Conservation (phyloP, 2,329 filamentous ascomycete genomes). For the Stachybotrys echinatus region DNA sequence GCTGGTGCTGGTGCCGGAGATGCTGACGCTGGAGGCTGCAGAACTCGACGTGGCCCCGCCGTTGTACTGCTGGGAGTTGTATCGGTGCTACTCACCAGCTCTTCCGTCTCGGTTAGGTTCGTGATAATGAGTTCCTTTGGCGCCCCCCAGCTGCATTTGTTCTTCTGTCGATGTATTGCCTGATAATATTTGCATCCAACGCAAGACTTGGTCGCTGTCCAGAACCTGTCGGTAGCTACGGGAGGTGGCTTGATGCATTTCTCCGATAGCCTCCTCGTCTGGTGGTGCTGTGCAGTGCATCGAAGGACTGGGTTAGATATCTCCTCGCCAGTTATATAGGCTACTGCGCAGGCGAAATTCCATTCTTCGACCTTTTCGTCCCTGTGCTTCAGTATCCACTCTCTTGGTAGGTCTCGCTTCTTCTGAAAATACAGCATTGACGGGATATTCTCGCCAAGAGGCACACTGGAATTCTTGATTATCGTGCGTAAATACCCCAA, state of each 20-base stretch:
- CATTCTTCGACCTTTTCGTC: slow-evolving; percentile 10
- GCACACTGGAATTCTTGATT: neutral
- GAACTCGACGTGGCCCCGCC: too few relatives aligned
- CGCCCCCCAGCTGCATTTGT: slow-evolving; percentile 18
- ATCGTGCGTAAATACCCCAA: neutral
- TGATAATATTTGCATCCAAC: slow-evolving; percentile 24
- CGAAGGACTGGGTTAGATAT: slow-evolving; percentile 10
- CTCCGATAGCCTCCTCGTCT: slow-evolving; percentile 14
- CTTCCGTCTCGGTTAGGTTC: too few relatives aligned
- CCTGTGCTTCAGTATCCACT: slow-evolving; percentile 18
- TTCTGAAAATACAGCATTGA: slow-evolving; percentile 15
- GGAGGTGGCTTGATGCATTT: slow-evolving; percentile 20
- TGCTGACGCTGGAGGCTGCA: too few relatives aligned
- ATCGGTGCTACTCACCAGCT: too few relatives aligned
- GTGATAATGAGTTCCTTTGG: too few relatives aligned
- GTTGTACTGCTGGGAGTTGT: too few relatives aligned
- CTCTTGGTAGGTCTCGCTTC: slow-evolving; percentile 15
- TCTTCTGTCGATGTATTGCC: slow-evolving; percentile 15
- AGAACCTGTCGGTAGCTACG: slow-evolving; percentile 8
- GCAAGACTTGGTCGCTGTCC: slow-evolving; percentile 16
- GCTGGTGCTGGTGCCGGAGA: too few relatives aligned
- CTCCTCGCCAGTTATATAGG: slow-evolving; percentile 23
- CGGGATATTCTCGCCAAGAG: slow-evolving; percentile 15
- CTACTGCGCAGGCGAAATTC: slow-evolving; percentile 22
- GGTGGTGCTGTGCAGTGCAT: slow-evolving; percentile 7